Percentiles rank a stretch among this genome's conserved stretches.
Conservation (phyloP, 2,329 filamentous ascomycete species). For the Diaporthe vexans region DNA sequence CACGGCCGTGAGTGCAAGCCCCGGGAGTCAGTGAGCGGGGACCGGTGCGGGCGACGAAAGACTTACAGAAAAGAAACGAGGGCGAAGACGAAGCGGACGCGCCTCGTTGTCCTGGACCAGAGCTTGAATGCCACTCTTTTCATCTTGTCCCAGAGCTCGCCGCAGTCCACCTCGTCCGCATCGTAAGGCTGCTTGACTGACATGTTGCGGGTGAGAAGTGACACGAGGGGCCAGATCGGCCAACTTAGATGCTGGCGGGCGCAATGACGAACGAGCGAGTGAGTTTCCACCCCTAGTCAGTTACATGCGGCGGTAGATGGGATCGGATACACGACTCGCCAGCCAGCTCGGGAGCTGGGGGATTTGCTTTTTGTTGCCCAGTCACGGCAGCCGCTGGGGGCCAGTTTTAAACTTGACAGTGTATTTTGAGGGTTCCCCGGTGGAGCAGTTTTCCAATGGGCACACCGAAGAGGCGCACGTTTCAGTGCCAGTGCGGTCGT, state of each 20-base stretch:
- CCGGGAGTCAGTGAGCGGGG: background rate
- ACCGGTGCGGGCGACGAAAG: background rate
- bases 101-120: constrained; percentile 40
- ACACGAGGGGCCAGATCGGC: constrained; percentile 13
- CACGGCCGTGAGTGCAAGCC: background rate
- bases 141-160: constrained; percentile 39
- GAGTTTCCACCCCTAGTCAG: constrained; percentile 9
- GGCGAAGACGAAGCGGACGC: constrained; percentile 36
- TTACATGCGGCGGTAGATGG: background rate
- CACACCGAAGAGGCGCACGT: constrained; percentile 21
- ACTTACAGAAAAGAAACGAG: constrained; percentile 39
- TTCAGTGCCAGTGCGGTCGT: constrained; percentile 19
- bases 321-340: constrained; percentile 22
- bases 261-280: constrained; percentile 6
- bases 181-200: constrained; percentile 21
- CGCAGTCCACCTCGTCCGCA: constrained; percentile 38
- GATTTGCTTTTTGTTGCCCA: background rate
- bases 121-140: constrained; percentile 33
- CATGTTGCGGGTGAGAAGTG: constrained; percentile 26
- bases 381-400: constrained; percentile 7
- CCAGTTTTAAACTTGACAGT: background rate
- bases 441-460: constrained; percentile 11
- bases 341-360: background rate
- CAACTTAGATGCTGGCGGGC: background rate
- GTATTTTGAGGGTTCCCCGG: background rate